Evolutionary conservation across 768 basidiomycete genomes (phyloP), one percentile per base, ranked within the genome.

Genomic region (Pisolithus orientalis): DNA sequence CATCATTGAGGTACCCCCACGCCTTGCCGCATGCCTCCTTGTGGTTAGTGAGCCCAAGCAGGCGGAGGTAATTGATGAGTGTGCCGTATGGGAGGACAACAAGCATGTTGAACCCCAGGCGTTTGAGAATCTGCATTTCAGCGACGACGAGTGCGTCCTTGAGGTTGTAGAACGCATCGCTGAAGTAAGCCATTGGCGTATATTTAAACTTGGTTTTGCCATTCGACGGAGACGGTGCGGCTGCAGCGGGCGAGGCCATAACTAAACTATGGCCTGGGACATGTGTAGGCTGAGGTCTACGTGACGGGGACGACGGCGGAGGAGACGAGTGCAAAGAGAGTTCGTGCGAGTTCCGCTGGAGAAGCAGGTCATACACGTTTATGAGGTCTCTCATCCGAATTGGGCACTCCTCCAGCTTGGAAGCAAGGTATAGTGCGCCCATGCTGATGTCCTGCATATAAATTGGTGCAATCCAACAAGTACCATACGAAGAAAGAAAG

Each of bases 71-170:
- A 71, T 96, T 97, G 59, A 98, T 86, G 51, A 97, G 79, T 6
- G 92, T 93, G 32, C 88, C 92, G 59, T 98, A 98, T 3, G 95
- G 94, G 31, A 97, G 74, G 10, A 91, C 88, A 43, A 95, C 90
- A 60, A 90, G 86, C 39, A 95, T 90, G 62, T 97, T 90, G 72
- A 98, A 99, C 1, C 91, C 95, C 10, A 99, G 78, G 24, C 95
- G 80, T 69, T 99, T 99, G 57, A 99, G 77, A 21, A 98, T 80
- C 66, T 99, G 96, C 92, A 98, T 98, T 70, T 99, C 96, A 2
- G 88, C 84, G 13, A 94, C 87, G 21, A 97, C 92, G 46, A 97
- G 74, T 6, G 89, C 85, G 63, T 99, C 96, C 64, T 95, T 97
- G 67, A 92, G 77, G 56, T 94, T 90, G 72, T 97, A 97, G 63